These are phyloP conservation scores for Chloranthus sessilifolius DNA, from an alignment of 164 flowering plant species.

Conservation along the genomic window DNA sequence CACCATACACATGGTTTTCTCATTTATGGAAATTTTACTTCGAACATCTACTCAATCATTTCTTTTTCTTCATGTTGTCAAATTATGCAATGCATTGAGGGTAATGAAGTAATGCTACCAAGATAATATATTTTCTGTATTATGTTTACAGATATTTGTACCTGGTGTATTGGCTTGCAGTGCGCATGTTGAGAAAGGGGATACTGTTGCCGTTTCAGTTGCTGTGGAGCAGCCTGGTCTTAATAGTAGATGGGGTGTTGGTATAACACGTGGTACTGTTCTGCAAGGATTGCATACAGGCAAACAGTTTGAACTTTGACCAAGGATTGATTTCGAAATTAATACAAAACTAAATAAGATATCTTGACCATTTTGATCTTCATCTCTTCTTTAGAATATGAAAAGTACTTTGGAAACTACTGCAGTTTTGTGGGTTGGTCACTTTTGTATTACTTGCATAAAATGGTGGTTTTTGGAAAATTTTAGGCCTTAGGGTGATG, in stretches of 20 bases:
- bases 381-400: neutral
- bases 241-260: conserved; percentile 74
- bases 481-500: too few relatives aligned
- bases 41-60: too few relatives aligned
- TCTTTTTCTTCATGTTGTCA: too few relatives aligned
- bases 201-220: conserved; percentile 86
- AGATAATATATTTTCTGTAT: neutral
- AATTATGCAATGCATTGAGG: too few relatives aligned
- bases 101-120: conserved; percentile 3
- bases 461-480: too few relatives aligned
- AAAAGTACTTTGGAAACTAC: neutral
- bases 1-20: too few relatives aligned
- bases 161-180: conserved; percentile 99
- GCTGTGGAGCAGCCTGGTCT: conserved; percentile 70
- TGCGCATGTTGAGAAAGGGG: conserved; percentile 94
- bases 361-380: neutral
- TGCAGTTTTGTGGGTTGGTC: too few relatives aligned
- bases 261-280: conserved; percentile 85
- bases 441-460: too few relatives aligned
- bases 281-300: conserved; percentile 74
- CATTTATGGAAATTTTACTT: too few relatives aligned
- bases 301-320: conserved; percentile 15
- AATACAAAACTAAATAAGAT: neutral
- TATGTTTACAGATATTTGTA: conserved; percentile 60
- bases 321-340: neutral